These are phyloP conservation scores for Candida jianshihensis DNA, from an alignment of 805 yeast genomes.

Conservation along the genomic window DNA sequence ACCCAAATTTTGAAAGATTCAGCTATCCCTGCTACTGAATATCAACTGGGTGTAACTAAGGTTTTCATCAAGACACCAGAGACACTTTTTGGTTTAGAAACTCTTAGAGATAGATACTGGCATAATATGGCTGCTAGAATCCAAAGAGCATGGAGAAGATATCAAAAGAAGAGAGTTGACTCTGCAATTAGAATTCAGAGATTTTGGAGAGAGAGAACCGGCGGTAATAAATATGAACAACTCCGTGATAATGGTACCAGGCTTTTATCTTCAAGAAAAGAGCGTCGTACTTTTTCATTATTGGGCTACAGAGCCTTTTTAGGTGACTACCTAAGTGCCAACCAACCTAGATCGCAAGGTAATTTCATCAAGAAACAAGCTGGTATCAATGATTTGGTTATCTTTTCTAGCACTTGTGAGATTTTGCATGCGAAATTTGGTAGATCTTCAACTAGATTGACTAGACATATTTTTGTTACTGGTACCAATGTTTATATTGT, in stretches of 20 bases:
- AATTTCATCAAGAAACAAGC: conserved; percentile 62
- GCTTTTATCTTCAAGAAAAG: conserved; percentile 67
- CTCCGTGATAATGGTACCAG: conserved; percentile 79
- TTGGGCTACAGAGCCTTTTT: conserved; percentile 81
- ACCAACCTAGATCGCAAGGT: conserved; percentile 70
- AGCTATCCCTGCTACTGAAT: conserved; percentile 72
- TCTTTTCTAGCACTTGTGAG: conserved; percentile 80
- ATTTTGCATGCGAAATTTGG: conserved; percentile 82
- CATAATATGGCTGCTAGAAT: conserved; percentile 96
- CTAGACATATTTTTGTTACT: conserved; percentile 69
- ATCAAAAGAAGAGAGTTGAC: conserved; percentile 71
- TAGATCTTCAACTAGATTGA: conserved; percentile 75
- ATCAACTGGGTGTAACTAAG: conserved; percentile 85
- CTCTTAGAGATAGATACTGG: conserved; percentile 96
- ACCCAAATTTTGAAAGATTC: conserved; percentile 46
- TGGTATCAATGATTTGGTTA: conserved; percentile 62
- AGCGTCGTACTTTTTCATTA: conserved; percentile 83
- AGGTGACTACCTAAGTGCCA: conserved; percentile 93
- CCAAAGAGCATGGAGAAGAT: conserved; percentile 94
- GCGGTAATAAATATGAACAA: conserved; percentile 77
- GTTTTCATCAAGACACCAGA: conserved; percentile 96
- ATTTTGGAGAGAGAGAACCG: conserved; percentile 72
- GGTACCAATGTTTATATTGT: conserved; percentile 55
- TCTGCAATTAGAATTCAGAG: conserved; percentile 79
- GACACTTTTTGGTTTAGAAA: conserved; percentile 90